These are phyloP conservation scores for Ceratocystis destructans DNA, from an alignment of 2,329 filamentous ascomycete genomes.

Conservation along the genomic window DNA sequence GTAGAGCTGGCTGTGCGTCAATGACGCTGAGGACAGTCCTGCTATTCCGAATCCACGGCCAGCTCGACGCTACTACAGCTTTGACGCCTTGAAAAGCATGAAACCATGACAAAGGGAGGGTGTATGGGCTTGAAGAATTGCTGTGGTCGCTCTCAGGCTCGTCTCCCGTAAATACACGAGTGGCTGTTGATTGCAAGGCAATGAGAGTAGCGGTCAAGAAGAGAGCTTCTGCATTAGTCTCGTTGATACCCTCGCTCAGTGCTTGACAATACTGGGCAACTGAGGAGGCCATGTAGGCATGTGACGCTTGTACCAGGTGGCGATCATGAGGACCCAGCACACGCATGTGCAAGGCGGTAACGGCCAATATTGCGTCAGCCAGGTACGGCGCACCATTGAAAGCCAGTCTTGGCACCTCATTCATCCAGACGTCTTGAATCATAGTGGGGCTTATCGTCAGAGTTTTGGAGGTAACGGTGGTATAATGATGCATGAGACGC, in stretches of 20 bases:
- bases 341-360: constrained; percentile 49
- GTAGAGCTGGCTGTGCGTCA: constrained; percentile 48
- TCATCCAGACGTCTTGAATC: constrained; percentile 45
- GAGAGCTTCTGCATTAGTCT: constrained; percentile 46
- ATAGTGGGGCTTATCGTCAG: constrained; percentile 40
- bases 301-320: constrained; percentile 46
- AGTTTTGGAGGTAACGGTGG: constrained; percentile 45
- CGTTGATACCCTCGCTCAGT: constrained; percentile 42
- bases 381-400: constrained; percentile 46
- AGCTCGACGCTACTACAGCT: constrained; percentile 48
- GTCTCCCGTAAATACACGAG: constrained; percentile 47
- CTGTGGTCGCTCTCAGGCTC: constrained; percentile 30
- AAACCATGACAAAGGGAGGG: constrained; percentile 50
- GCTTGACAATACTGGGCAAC: constrained; percentile 45
- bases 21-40: constrained; percentile 46
- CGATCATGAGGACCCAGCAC: constrained; percentile 43
- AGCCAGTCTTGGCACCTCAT: constrained; percentile 46
- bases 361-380: constrained; percentile 49
- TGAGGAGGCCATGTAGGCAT: constrained; percentile 51
- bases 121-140: constrained; percentile 35
- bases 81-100: constrained; percentile 56
- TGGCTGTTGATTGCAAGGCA: constrained; percentile 51
- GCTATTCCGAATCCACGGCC: constrained; percentile 49
- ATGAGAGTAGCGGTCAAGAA: constrained; percentile 51
- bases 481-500: constrained; percentile 51